Evolutionary conservation across 2,329 filamentous ascomycete species (phyloP), one percentile per base, ranked within the genome.

Genomic region (Colletotrichum sp.): DNA sequence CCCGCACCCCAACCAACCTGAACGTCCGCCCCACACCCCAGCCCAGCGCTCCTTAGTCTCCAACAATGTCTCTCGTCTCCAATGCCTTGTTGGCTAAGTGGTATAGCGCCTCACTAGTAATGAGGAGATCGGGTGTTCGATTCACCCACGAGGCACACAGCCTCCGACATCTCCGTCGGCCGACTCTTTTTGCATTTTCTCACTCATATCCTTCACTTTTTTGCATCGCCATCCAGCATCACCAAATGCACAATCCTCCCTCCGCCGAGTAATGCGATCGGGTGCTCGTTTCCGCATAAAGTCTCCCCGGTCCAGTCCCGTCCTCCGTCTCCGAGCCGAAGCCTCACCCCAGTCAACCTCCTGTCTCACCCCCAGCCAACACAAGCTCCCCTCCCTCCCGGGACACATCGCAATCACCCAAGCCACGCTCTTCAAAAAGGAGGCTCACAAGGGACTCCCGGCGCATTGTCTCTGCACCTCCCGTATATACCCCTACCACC

Each of bases 81-180:
- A 52, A 8, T 6, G 44, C 44, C 44, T 52, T 52, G 44, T 52
- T 52, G 44, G 44, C 44, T 52, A 52, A 52, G 44, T 52, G 44
- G 44, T 52, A 52, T 52, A 74, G 71, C 71, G 71, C 59, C 67
- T 74, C 71, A 74, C 71, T 74, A 74, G 71, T 74, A 74, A 74
- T 74, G 71, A 74, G 67, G 59, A 74, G 71, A 71, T 74, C 71
- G 67, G 71, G 55, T 39, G 71, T 74, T 74, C 71, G 71, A 74
- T 74, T 74, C 71, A 39, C 55, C 71, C 71, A 71, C 71, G 71
- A 74, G 71, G 44, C 44, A 52, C 3, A 21, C 3, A 13, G n/a
- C 44, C n/a, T 13, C 10, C 10, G 44, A 21, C 39, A 12, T 49
- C 18, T 49, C 18, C 39, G 39, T 49, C 39, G 39, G 39, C 18